Base-by-base conservation (phyloP, 164 flowering plant genomes). In the Piper betle region DNA sequence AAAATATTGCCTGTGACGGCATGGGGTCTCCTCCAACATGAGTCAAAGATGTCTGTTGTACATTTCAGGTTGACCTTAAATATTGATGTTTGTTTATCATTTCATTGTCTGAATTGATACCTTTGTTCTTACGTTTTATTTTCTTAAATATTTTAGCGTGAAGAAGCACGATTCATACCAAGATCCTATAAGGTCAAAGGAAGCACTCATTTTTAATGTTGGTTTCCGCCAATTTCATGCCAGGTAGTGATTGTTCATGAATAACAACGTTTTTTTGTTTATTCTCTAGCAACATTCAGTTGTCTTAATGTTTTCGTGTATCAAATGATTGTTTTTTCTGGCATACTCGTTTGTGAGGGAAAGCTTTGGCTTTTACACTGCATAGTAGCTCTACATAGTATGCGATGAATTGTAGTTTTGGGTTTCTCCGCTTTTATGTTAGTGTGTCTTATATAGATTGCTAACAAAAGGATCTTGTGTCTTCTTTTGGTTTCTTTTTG, bases 31-130 rank as follows among this genome's bases (percentile, higher is more conserved):
- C 69, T 94, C 74, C 97, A 88, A 67, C 97, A 94, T 64, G 99
- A 91, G 73, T 86, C 93, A 50, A 94, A 94, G 79, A 85, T 94
- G 79, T 94, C 99, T 55, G 99, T 94, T 39, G 87, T 91, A 60
- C 99, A 94, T 71, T 91, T 93, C 65, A 93, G 97, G 98, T 89
- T 73, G 52, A 18, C 18, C 15, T 40, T n/a, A n/a, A n/a, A n/a
- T n/a, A n/a, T n/a, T 18, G 50, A 58, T 58, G 33, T 4, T 57
- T 57, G 5, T 25, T 18, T 13, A 13, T 9, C 40, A 48, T 8
- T 17, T 17, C 40, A 6, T 1, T 6, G 50, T 46, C 50, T 5
- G 6, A 37, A 58, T 58, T 15, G 2, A 38, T 33, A 37, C 18
- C 5, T 57, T n/a, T 58, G 37, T 17, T 33, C 41, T 20, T 63